Evolutionary conservation across 2,329 filamentous ascomycete genomes (phyloP).

Genomic region (Setomelanomma holmii): DNA sequence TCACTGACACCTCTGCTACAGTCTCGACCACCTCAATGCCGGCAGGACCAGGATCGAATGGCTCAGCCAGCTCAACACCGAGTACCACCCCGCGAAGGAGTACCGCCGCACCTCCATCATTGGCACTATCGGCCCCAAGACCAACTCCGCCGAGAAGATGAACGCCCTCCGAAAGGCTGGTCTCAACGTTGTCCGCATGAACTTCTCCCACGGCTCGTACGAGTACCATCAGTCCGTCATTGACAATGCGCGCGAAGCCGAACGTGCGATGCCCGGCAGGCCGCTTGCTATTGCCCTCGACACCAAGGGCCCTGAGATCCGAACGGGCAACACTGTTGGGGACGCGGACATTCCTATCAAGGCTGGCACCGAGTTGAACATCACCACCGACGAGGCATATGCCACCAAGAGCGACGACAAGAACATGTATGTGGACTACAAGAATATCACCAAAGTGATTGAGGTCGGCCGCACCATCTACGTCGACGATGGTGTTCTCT

Average conservation of each 20-base stretch:
- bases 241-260: constrained; percentile 89
- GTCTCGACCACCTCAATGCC: constrained; percentile 74
- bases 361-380: constrained; percentile 85
- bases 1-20: constrained; percentile 18
- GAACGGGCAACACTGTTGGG: constrained; percentile 75
- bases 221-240: constrained; percentile 99
- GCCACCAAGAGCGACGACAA: constrained; percentile 81
- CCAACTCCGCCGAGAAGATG: constrained; percentile 96
- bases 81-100: constrained; percentile 84
- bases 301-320: constrained; percentile 85
- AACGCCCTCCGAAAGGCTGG: constrained; percentile 89
- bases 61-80: constrained; percentile 83
- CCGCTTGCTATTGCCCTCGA: constrained; percentile 94
- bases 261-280: constrained; percentile 77
- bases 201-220: constrained; percentile 95
- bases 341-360: constrained; percentile 82
- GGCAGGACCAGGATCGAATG: constrained; percentile 76
- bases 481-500: constrained; percentile 97
- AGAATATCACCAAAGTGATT: constrained; percentile 99
- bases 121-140: constrained; percentile 98
- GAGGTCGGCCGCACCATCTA: constrained; percentile 90
- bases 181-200: constrained; percentile 99
- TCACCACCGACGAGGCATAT: constrained; percentile 96
- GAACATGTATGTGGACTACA: constrained; percentile 99
- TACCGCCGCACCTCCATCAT: constrained; percentile 98